Evolutionary conservation across 2,329 filamentous ascomycete species (phyloP).

Genomic region (Aspergillus latus): DNA sequence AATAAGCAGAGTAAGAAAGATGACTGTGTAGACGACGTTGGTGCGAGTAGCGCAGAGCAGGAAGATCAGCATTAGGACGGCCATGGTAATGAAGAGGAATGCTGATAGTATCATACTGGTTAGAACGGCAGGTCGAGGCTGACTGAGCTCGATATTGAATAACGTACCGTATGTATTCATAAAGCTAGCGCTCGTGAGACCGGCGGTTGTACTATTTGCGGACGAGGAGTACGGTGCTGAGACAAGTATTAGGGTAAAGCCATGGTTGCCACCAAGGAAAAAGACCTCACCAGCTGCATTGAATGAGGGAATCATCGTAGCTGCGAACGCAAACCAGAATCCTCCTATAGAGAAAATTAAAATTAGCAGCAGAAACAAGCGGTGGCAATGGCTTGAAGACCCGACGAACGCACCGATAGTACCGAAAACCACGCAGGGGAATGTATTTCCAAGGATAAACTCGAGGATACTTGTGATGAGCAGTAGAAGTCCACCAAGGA

Average conservation of each 20-base stretch:
- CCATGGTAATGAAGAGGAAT: constrained; percentile 68
- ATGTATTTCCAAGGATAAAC: constrained; percentile 60
- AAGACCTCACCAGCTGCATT: constrained; percentile 45
- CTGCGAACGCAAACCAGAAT: constrained; percentile 60
- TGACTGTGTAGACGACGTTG: constrained; percentile 68
- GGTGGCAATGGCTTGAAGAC: not conserved
- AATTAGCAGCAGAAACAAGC: not conserved
- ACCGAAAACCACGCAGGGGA: constrained; percentile 59
- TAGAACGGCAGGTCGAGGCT: not conserved
- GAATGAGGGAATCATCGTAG: constrained; percentile 55
- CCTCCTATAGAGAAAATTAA: constrained; percentile 28
- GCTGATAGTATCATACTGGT: constrained; percentile 13
- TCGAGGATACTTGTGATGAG: constrained; percentile 55
- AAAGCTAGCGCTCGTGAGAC: constrained; percentile 24
- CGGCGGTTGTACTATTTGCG: constrained; percentile 25
- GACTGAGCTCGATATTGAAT: not conserved
- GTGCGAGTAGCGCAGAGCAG: constrained; percentile 69
- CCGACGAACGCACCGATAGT: constrained; percentile 44
- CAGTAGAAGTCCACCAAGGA: constrained; percentile 57
- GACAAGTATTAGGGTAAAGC: not conserved
- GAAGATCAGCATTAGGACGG: constrained; percentile 64
- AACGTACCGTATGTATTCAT: constrained; percentile 27
- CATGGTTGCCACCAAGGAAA: constrained; percentile 27
- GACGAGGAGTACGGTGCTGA: constrained; percentile 30
- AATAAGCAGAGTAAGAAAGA: constrained; percentile 64